Base-by-base conservation (phyloP, 441 rosid species). In the Erysimum cheiri region DNA sequence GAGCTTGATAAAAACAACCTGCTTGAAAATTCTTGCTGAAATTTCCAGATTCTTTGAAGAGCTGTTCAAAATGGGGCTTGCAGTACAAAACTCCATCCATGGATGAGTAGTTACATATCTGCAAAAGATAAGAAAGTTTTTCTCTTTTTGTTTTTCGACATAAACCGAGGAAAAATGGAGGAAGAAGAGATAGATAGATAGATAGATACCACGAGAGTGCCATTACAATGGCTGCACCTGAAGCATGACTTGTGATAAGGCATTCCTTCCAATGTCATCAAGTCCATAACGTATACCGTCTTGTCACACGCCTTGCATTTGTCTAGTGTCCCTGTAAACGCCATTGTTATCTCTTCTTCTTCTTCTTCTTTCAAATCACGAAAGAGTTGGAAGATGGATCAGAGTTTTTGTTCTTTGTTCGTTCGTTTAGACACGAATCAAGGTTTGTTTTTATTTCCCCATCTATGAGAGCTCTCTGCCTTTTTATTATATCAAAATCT, bases 1-100 rank as follows among this genome's bases (percentile, higher is more conserved):
- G 11, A 61, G n/a, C 17, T 6, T 29, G n/a, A n/a, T n/a, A 4
- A 13, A 9, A 41, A 84, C n/a, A 40, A 85, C 98, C 87, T 46
- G 87, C 52, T 15, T 88, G 96, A 50, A 94, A 94, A 74, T 90
- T 94, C 87, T 92, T 94, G 89, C 93, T 90, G 81, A 86, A 94
- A 80, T 92, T 87, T 59, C 98, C 99, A 76, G 97, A 87, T 82
- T 94, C 99, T 82, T 92, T 95, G 78, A 87, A 95, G 49, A 95
- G 96, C 57, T 92, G 98, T 81, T 92, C 99, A 52, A 95, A 95
- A 74, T 95, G 99, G 64, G 93, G 15, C 85, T 83, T 95, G 87
- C 99, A 95, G 62, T 86, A 95, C 36, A 95, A 77, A 61, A 95
- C 88, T 62, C 98, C 99, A 80, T 95, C 99, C 98, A 95, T 95